Conservation (phyloP, 352 stramenopile genomes). For the Globisporangium parvum region DNA sequence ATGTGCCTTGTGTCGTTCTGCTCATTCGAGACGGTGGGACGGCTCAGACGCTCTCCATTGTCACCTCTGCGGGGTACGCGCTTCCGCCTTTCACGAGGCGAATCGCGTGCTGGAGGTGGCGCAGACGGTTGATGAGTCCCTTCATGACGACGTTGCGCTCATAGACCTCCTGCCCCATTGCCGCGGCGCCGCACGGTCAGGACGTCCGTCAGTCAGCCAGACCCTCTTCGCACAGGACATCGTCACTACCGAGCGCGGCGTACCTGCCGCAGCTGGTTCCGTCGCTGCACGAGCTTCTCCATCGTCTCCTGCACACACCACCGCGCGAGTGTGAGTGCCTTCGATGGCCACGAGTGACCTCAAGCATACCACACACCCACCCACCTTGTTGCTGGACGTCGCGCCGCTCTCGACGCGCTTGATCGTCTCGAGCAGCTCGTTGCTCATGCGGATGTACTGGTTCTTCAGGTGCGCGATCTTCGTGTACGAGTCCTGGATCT, state of each 20-base stretch:
- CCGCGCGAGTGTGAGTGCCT: background rate
- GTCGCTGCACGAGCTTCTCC: conserved; percentile 49
- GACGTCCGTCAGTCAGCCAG: too few relatives aligned
- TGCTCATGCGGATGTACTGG: conserved; percentile 74
- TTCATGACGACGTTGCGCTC: conserved; percentile 86
- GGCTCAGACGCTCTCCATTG: conserved; percentile 74
- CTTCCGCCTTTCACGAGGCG: conserved; percentile 63
- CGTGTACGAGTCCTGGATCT: conserved; percentile 85
- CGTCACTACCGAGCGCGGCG: background rate
- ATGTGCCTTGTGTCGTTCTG: too few relatives aligned
- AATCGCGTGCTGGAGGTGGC: conserved; percentile 73
- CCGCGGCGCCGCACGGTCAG: background rate
- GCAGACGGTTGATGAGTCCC: conserved; percentile 71
- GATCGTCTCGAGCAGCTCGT: conserved; percentile 49
- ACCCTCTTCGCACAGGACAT: too few relatives aligned
- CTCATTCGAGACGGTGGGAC: background rate
- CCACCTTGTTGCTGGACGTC: conserved; percentile 4
- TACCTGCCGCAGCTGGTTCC: conserved; percentile 69
- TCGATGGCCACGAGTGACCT: too few relatives aligned
- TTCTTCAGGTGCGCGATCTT: conserved; percentile 73
- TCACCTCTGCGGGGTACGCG: conserved; percentile 43
- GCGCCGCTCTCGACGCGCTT: conserved; percentile 36
- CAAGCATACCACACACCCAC: background rate
- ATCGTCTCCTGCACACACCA: conserved; percentile 25
- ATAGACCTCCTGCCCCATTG: conserved; percentile 56